These are phyloP conservation scores for Arthrinium phaeospermum DNA, from an alignment of 2,329 filamentous ascomycete species.

Conservation along the genomic window DNA sequence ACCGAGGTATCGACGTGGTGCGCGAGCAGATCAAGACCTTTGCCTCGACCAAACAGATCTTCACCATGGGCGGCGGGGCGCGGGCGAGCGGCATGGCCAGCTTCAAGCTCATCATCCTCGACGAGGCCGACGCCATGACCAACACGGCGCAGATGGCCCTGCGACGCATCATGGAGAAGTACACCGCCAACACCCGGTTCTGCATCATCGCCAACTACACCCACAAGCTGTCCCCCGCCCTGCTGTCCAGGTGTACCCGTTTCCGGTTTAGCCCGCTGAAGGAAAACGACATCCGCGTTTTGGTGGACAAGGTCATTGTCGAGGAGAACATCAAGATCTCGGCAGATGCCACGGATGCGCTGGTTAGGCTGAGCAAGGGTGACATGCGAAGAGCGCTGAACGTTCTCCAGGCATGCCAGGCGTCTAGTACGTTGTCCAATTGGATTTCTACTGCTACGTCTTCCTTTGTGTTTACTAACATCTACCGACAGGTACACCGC, in stretches of 20 bases:
- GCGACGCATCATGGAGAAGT: slow-evolving; percentile 97
- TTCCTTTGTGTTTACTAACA: slow-evolving; percentile 24
- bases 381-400: slow-evolving; percentile 96
- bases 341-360: slow-evolving; percentile 77
- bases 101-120: slow-evolving; percentile 96
- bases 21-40: slow-evolving; percentile 99
- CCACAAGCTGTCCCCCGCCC: slow-evolving; percentile 92
- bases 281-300: slow-evolving; percentile 79
- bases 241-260: slow-evolving; percentile 90
- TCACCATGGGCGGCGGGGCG: slow-evolving; percentile 66
- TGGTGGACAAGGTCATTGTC: slow-evolving; percentile 89
- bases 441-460: background rate
- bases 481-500: slow-evolving; percentile 55
- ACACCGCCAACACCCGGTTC: slow-evolving; percentile 96
- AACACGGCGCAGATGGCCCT: slow-evolving; percentile 97
- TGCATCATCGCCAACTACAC: slow-evolving; percentile 99
- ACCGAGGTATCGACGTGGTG: slow-evolving; percentile 96
- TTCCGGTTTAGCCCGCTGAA: slow-evolving; percentile 96
- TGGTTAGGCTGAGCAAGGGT: slow-evolving; percentile 88
- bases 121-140: slow-evolving; percentile 99
- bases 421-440: slow-evolving; percentile 69
- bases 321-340: slow-evolving; percentile 87
- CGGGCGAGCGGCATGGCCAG: slow-evolving; percentile 62
- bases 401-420: slow-evolving; percentile 94
- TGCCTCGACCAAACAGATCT: slow-evolving; percentile 97